phyloP scores from a whole-genome alignment of 495 filamentous ascomycete species.

The Aspergillus heteromorphus region DNA sequence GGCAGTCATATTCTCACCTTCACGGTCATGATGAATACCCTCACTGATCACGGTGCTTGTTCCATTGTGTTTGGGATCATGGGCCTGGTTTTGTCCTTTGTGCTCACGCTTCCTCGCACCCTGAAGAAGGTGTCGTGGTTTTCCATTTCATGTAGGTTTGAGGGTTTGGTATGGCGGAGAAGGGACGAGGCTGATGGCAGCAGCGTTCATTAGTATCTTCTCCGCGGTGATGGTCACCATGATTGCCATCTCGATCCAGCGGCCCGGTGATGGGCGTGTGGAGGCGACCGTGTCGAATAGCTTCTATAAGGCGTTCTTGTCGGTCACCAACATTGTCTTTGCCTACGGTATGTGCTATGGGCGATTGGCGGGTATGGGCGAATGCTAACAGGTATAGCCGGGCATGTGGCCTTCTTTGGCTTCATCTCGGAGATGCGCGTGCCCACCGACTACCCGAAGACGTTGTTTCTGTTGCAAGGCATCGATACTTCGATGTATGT shows the following conservation, averaged over 20 bases:
- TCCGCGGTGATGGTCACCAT: slow-evolving; percentile 61
- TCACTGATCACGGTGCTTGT: slow-evolving; percentile 56
- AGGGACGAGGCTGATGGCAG: slow-evolving; percentile 24
- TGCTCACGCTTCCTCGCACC: slow-evolving; percentile 57
- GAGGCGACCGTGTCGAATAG: neutral
- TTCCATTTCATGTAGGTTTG: slow-evolving; percentile 46
- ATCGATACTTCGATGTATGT: slow-evolving; percentile 58
- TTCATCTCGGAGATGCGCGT: slow-evolving; percentile 66
- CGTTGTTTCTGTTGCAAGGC: slow-evolving; percentile 50
- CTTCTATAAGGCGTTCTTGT: slow-evolving; percentile 20
- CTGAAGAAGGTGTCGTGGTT: slow-evolving; percentile 48
- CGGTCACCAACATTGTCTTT: slow-evolving; percentile 33
- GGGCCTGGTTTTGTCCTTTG: slow-evolving; percentile 51
- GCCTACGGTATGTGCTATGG: slow-evolving; percentile 19
- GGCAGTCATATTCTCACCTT: slow-evolving; percentile 66
- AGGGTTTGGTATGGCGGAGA: neutral
- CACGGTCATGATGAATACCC: slow-evolving; percentile 58
- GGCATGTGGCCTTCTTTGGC: slow-evolving; percentile 59
- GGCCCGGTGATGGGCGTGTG: slow-evolving; percentile 6
- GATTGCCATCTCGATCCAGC: slow-evolving; percentile 47
- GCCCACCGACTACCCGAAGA: slow-evolving; percentile 52
- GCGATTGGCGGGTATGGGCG: neutral
- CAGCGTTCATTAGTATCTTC: slow-evolving; percentile 56
- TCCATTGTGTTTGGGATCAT: slow-evolving; percentile 57
- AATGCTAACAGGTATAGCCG: slow-evolving; percentile 25